Evolutionary conservation across 805 yeast species (phyloP).

Genomic region (Naumovozyma castellii): DNA sequence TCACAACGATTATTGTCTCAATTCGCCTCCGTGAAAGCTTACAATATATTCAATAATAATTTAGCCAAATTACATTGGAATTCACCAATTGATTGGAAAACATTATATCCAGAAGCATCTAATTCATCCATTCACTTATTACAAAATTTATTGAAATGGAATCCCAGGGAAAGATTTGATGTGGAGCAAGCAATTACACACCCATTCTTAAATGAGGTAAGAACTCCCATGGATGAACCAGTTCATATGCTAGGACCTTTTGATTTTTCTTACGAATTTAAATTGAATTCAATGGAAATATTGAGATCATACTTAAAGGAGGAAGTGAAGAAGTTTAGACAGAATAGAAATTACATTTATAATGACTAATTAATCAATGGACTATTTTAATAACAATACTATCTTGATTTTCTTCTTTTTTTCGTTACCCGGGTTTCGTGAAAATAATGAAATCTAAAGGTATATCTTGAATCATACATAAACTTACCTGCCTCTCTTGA

Average conservation of each 20-base stretch:
- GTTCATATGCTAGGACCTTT: constrained; percentile 38
- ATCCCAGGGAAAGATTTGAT: constrained; percentile 41
- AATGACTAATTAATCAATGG: too few species aligned
- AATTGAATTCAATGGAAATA: constrained; percentile 32
- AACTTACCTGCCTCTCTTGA: too few species aligned
- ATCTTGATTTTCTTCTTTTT: too few species aligned
- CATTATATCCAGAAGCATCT: constrained; percentile 56
- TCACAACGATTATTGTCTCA: constrained; percentile 34
- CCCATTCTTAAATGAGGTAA: constrained; percentile 42
- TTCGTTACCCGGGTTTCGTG: neutral
- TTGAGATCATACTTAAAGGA: constrained; percentile 40
- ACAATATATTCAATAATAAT: constrained; percentile 37
- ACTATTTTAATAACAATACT: too few species aligned
- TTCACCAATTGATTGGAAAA: constrained; percentile 36
- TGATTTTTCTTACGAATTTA: constrained; percentile 58
- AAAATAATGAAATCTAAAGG: too few species aligned
- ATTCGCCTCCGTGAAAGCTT: constrained; percentile 40
- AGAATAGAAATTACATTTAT: constrained; percentile 13
- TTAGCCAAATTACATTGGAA: constrained; percentile 26
- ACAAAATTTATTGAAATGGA: constrained; percentile 54
- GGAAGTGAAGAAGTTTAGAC: constrained; percentile 46
- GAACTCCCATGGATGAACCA: constrained; percentile 51
- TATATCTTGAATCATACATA: too few species aligned
- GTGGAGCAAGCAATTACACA: constrained; percentile 53
- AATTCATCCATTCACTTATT: constrained; percentile 43